Percentiles rank a stretch among this genome's conserved stretches.
Evolutionary conservation across 2,329 filamentous ascomycete species (phyloP).

Genomic region (Ceratocystis ficicola): DNA sequence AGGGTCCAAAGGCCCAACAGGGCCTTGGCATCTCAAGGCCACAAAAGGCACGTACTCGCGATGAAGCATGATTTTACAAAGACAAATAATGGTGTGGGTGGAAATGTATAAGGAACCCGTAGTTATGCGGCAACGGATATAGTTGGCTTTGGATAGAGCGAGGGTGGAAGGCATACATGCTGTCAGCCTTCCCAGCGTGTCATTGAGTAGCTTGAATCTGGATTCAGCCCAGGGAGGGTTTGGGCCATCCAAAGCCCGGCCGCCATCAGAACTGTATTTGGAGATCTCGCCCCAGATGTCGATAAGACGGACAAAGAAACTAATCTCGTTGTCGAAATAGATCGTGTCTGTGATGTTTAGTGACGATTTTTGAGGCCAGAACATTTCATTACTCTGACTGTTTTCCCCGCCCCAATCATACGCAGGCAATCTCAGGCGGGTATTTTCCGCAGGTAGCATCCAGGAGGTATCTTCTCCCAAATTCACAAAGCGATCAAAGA

Average conservation of each 20-base stretch:
- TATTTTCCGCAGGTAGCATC: constrained; percentile 16
- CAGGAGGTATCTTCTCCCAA: constrained; percentile 41
- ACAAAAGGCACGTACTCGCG: constrained; percentile 27
- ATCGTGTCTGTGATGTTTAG: constrained; percentile 24
- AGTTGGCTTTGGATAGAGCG: constrained; percentile 6
- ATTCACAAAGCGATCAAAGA: constrained; percentile 57
- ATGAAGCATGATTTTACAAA: constrained; percentile 48
- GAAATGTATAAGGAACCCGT: constrained; percentile 10
- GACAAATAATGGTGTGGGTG: constrained; percentile 51
- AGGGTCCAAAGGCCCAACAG: constrained; percentile 44
- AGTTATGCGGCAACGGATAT: not conserved
- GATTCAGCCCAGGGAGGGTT: constrained; percentile 49
- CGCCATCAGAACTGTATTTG: constrained; percentile 41
- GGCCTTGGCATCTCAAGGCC: constrained; percentile 33
- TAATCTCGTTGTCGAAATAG: constrained; percentile 38
- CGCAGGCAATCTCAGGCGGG: constrained; percentile 10
- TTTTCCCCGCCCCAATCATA: constrained; percentile 33
- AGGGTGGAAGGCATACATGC: not conserved
- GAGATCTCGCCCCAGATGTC: constrained; percentile 49
- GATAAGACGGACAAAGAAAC: constrained; percentile 46
- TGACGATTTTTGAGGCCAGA: constrained; percentile 19
- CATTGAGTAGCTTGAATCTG: constrained; percentile 42
- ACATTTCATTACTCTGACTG: constrained; percentile 13
- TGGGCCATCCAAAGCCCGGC: constrained; percentile 38
- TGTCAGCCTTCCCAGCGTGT: constrained; percentile 25